phyloP scores from a whole-genome alignment of 2,329 filamentous ascomycete species.

The Aspergillus ochraceoroseus region DNA sequence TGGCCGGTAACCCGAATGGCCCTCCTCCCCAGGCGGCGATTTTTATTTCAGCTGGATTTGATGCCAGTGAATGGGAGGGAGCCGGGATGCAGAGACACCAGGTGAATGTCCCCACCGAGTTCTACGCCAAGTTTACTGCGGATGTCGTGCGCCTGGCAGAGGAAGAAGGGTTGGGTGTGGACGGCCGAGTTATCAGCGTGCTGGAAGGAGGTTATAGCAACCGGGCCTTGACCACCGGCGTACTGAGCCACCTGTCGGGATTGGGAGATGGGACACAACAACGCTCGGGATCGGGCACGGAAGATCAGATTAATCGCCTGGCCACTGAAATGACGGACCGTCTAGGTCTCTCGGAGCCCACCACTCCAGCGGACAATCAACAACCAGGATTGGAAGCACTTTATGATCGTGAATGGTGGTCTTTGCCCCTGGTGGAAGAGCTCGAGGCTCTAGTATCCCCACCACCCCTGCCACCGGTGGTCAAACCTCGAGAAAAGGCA shows the following conservation, averaged over 20 bases:
- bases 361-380: conserved; percentile 4
- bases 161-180: conserved; percentile 69
- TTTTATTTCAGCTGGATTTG: conserved; percentile 93
- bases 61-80: conserved; percentile 92
- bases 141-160: conserved; percentile 79
- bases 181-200: conserved; percentile 85
- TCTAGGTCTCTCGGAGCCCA: conserved; percentile 25
- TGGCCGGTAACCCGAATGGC: conserved; percentile 54
- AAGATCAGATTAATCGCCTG: conserved; percentile 40
- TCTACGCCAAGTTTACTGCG: conserved; percentile 84
- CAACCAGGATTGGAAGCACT: conserved; percentile 26
- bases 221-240: conserved; percentile 78
- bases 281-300: conserved; percentile 26
- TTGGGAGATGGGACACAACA: conserved; percentile 50
- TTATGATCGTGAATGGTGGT: conserved; percentile 72
- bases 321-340: conserved; percentile 55
- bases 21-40: conserved; percentile 74
- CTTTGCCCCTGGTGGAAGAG: conserved; percentile 58
- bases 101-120: conserved; percentile 93
- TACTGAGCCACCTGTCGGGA: conserved; percentile 84
- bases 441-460: conserved; percentile 59
- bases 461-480: conserved; percentile 47
- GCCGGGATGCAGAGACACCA: conserved; percentile 91
- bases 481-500: conserved; percentile 54
- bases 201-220: conserved; percentile 96